These are phyloP conservation scores for Acacia concinna DNA, from an alignment of 331 rosid species.

Conservation along the genomic window DNA sequence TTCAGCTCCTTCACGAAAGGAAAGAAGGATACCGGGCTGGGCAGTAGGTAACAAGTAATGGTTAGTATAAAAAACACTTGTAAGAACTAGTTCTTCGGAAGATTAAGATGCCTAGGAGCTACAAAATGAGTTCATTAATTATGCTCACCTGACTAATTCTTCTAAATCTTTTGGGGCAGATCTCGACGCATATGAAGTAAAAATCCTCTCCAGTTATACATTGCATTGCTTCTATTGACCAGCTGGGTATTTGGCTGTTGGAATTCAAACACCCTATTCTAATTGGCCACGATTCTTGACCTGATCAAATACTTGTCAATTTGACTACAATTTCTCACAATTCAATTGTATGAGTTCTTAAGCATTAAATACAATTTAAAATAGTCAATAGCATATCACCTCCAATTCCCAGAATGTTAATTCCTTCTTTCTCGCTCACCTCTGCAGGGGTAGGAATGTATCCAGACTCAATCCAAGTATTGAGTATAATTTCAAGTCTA, in stretches of 20 bases:
- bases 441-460: slow-evolving; percentile 80
- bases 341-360: not conserved
- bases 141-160: slow-evolving; percentile 50
- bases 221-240: slow-evolving; percentile 66
- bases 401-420: slow-evolving; percentile 57
- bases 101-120: not conserved
- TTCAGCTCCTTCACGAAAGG: slow-evolving; percentile 68
- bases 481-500: slow-evolving; percentile 83
- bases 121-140: slow-evolving; percentile 7
- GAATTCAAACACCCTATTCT: slow-evolving; percentile 79
- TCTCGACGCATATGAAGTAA: slow-evolving; percentile 67
- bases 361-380: slow-evolving; percentile 7
- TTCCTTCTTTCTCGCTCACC: slow-evolving; percentile 79
- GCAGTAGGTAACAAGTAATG: slow-evolving; percentile 19
- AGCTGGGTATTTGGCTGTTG: slow-evolving; percentile 54
- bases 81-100: slow-evolving; percentile 1
- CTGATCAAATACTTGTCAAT: slow-evolving; percentile 47
- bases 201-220: slow-evolving; percentile 51
- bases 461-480: slow-evolving; percentile 74
- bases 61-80: slow-evolving; percentile 14
- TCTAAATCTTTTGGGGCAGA: slow-evolving; percentile 37
- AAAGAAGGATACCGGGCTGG: slow-evolving; percentile 69
- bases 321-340: slow-evolving; percentile 20
- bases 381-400: slow-evolving; percentile 44
- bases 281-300: slow-evolving; percentile 61